Evolutionary conservation across 352 stramenopile genomes (phyloP), one percentile per base, ranked within the genome.

Genomic region (Phytophthora vignae): DNA sequence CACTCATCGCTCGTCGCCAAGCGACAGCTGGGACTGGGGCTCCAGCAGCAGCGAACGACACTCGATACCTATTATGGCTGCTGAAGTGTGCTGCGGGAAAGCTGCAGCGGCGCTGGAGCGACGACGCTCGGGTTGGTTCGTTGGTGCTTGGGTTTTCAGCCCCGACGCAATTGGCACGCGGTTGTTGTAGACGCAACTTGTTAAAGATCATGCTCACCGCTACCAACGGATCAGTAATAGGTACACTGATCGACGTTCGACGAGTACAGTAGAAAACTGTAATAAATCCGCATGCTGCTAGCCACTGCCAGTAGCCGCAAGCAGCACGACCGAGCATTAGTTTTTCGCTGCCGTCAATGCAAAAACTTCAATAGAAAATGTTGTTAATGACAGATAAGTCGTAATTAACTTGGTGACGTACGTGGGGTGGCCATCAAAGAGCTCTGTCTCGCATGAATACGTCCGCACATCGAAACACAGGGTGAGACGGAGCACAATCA

Each of bases 151-250:
- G 44, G 44, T 52, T 27, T 52, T 6, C 4, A 22, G 5, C 22
- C 22, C 22, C 22, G 22, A 25, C 22, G 22, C 22, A 25, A 25
- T n/a, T 25, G 22, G 22, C 22, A 25, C 22, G 22, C 22, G 22
- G n/a, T n/a, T n/a, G 22, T 25, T 46, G 40, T 49, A 49, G 40
- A 52, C 44, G 44, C 44, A 52, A 52, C 44, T 15, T 22, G n/a
- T 52, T 52, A 52, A 52, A 52, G n/a, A 52, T 12, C n/a, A 52
- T 17, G 44, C 25, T 27, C 44, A n/a, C 17, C n/a, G 36, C 11
- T 42, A 42, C 10, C 17, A 42, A 42, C 11, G 36, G 36, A 42
- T 42, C 36, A 42, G 36, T 42, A 42, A 4, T 42, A 25, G 40
- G 5, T 25, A 52, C 17, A 25, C 22, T 27, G 44, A 52, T 52